These are phyloP conservation scores for Hyphopichia burtonii DNA, from an alignment of 1,139 yeast species.

Conservation along the genomic window DNA sequence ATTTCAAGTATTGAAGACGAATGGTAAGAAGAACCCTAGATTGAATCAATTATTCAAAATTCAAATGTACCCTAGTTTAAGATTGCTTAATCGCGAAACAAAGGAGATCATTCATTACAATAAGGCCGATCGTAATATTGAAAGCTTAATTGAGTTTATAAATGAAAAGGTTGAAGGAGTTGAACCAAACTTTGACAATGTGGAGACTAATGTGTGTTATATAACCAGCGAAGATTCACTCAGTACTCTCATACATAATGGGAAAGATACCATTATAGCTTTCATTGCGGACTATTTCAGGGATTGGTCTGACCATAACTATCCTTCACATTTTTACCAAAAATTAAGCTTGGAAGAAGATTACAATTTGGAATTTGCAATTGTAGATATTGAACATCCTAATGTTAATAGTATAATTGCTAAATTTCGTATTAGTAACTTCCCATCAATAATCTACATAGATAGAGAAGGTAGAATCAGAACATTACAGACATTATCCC, in stretches of 20 bases:
- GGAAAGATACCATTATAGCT: constrained; percentile 22
- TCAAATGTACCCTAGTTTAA: constrained; percentile 31
- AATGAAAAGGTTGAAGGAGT: constrained; percentile 10
- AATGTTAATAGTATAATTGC: constrained; percentile 19
- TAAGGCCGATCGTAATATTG: constrained; percentile 20
- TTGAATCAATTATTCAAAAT: constrained; percentile 27
- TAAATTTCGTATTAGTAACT: constrained; percentile 27
- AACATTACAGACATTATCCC: constrained; percentile 25
- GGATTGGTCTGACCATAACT: constrained; percentile 32
- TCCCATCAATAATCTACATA: constrained; percentile 34
- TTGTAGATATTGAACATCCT: constrained; percentile 25
- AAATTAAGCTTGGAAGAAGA: constrained; percentile 16
- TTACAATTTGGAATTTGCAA: constrained; percentile 18
- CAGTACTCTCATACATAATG: constrained; percentile 6
- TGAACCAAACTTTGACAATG: constrained; percentile 20
- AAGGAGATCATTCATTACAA: constrained; percentile 25
- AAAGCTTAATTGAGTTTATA: constrained; percentile 23
- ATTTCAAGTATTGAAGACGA: constrained; percentile 33
- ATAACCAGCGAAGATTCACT: constrained; percentile 5
- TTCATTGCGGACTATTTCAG: constrained; percentile 22
- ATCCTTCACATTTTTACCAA: constrained; percentile 39
- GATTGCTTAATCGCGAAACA: constrained; percentile 26
- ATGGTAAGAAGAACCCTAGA: constrained; percentile 23
- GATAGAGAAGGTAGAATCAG: constrained; percentile 21
- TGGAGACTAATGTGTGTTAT: constrained; percentile 12